Percentiles rank a stretch among this genome's conserved stretches.
Evolutionary conservation across 306 rosid species (phyloP).

Genomic region (Cucurbita maxima): DNA sequence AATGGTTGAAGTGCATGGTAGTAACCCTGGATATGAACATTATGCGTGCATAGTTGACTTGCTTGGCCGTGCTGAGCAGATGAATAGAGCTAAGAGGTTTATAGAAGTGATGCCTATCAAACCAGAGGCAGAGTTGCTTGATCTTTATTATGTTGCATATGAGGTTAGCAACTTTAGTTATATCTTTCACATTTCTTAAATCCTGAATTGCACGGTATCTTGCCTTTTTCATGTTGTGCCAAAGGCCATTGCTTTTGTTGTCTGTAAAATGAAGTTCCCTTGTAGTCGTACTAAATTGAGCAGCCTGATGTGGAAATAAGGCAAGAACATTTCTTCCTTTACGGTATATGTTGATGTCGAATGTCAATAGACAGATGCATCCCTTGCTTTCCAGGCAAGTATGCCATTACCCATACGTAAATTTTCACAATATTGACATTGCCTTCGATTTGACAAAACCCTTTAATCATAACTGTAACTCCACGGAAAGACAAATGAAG

Average conservation of each 20-base stretch:
- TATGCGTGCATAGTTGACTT: slow-evolving; percentile 58
- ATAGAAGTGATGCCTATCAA: slow-evolving; percentile 37
- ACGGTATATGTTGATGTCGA: background rate
- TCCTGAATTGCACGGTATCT: background rate
- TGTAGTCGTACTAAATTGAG: background rate
- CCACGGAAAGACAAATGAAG: background rate
- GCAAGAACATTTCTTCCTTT: background rate
- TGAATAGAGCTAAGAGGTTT: slow-evolving; percentile 38
- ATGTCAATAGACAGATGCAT: background rate
- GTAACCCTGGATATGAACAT: slow-evolving; percentile 42
- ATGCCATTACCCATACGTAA: background rate
- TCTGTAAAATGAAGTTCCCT: background rate
- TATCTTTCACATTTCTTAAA: too few species aligned
- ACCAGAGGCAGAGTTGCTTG: slow-evolving; percentile 19
- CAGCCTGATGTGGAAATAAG: background rate
- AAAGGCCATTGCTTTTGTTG: background rate
- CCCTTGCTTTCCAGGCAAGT: background rate
- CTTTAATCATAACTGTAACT: background rate
- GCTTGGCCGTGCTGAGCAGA: slow-evolving; percentile 45
- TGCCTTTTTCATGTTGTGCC: background rate
- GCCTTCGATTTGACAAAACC: background rate
- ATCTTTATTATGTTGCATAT: too few species aligned
- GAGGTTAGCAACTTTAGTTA: too few species aligned
- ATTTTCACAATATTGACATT: background rate
- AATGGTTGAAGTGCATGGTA: slow-evolving; percentile 26